These are phyloP conservation scores for Pythium plurisporium DNA, from an alignment of 352 stramenopile species.

Conservation along the genomic window DNA sequence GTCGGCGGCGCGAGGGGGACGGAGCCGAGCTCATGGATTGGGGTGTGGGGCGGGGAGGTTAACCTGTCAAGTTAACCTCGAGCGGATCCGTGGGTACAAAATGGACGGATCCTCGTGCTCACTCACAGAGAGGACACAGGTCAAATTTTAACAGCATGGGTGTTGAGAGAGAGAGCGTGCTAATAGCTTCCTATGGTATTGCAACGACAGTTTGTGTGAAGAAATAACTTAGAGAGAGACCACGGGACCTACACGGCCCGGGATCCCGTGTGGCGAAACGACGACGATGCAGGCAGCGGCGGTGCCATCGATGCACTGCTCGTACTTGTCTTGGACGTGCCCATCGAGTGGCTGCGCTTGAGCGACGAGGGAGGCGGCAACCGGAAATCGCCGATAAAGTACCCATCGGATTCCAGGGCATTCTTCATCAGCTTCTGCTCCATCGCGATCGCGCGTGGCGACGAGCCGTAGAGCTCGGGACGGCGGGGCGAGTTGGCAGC, in stretches of 20 bases:
- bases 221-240: too few relatives aligned
- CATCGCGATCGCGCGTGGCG: conserved; percentile 24
- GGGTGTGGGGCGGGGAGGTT: background rate
- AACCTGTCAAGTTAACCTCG: conserved; percentile 16
- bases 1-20: background rate
- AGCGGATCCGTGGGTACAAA: background rate
- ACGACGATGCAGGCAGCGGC: background rate
- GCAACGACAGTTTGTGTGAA: too few relatives aligned
- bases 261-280: background rate
- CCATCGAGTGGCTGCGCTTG: conserved; percentile 24
- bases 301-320: background rate
- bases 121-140: too few relatives aligned
- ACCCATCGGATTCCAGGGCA: conserved; percentile 59
- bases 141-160: too few relatives aligned
- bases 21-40: conserved; percentile 21
- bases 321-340: conserved; percentile 14
- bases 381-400: conserved; percentile 75
- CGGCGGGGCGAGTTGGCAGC: conserved; percentile 23
- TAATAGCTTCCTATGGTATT: too few relatives aligned
- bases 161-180: too few relatives aligned
- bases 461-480: conserved; percentile 22
- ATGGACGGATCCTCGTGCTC: too few relatives aligned
- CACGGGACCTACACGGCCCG: background rate
- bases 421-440: conserved; percentile 49
- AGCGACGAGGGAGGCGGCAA: conserved; percentile 34